Evolutionary conservation across 345 rosid species (phyloP).

Genomic region (Leavenworthia alabamica): DNA sequence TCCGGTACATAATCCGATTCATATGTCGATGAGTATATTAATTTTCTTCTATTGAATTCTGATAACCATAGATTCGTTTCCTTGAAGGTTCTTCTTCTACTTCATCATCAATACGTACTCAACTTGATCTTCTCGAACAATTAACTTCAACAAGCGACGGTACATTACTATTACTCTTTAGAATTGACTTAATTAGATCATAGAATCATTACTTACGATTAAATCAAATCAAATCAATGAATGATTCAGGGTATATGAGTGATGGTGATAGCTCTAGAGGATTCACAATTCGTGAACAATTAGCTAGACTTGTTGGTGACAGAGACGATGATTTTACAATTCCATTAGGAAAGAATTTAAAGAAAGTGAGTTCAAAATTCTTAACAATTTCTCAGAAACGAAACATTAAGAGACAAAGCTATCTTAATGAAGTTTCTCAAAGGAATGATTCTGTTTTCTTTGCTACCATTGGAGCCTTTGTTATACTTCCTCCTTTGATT

Average conservation of each 20-base stretch:
- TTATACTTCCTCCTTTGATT: slow-evolving; percentile 66
- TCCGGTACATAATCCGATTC: slow-evolving; percentile 33
- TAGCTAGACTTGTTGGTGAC: slow-evolving; percentile 51
- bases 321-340: slow-evolving; percentile 69
- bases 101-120: slow-evolving; percentile 60
- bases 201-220: neutral
- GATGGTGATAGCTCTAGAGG: slow-evolving; percentile 41
- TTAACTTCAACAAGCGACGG: slow-evolving; percentile 54
- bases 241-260: slow-evolving; percentile 46
- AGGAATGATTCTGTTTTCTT: slow-evolving; percentile 88
- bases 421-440: slow-evolving; percentile 68
- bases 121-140: slow-evolving; percentile 68
- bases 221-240: no score
- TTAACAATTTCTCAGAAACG: slow-evolving; percentile 85
- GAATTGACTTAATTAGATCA: neutral
- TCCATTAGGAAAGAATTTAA: slow-evolving; percentile 65
- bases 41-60: neutral
- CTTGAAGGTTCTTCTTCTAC: slow-evolving; percentile 45
- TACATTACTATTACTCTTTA: slow-evolving; percentile 22
- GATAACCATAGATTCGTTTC: neutral
- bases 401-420: slow-evolving; percentile 76
- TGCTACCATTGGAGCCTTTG: slow-evolving; percentile 82
- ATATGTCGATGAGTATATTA: neutral
- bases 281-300: slow-evolving; percentile 61
- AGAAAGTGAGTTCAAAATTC: slow-evolving; percentile 73